A percentile compares a stretch with the other conserved stretches of the same genome.
phyloP scores from a whole-genome alignment of 352 stramenopile genomes.

The Poterioochromonas sp. region DNA sequence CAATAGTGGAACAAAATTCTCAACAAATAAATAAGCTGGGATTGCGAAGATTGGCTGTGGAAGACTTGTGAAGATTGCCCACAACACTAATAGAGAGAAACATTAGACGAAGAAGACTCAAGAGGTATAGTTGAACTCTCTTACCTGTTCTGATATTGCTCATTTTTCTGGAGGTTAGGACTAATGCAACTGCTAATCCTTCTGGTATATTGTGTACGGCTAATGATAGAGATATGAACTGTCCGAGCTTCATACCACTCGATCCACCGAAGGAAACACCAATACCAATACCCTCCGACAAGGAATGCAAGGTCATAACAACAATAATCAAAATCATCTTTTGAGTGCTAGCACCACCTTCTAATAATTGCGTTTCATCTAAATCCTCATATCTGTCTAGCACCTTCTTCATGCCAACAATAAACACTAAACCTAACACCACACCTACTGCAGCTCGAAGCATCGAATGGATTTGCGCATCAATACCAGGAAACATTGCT shows the following conservation, averaged over 20 bases:
- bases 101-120: neutral
- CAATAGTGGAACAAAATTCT: constrained; percentile 84
- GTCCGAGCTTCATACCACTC: constrained; percentile 75
- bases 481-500: constrained; percentile 16
- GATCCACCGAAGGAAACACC: constrained; percentile 83
- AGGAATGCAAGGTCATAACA: constrained; percentile 96
- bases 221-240: constrained; percentile 93
- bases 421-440: constrained; percentile 85
- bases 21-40: constrained; percentile 81
- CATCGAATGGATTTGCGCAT: neutral
- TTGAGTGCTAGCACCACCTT: constrained; percentile 37
- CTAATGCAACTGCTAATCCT: constrained; percentile 86
- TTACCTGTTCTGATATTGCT: constrained; percentile 56
- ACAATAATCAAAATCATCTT: constrained; percentile 92
- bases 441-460: constrained; percentile 73
- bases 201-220: constrained; percentile 97
- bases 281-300: constrained; percentile 92
- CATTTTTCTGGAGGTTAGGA: constrained; percentile 81
- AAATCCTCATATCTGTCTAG: constrained; percentile 88
- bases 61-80: constrained; percentile 74
- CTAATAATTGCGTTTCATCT: neutral
- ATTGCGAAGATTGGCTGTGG: constrained; percentile 95
- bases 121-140: neutral
- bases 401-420: constrained; percentile 84
- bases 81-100: constrained; percentile 52